These are phyloP conservation scores for Hevea brasiliensis DNA, from an alignment of 345 rosid species.

Conservation along the genomic window DNA sequence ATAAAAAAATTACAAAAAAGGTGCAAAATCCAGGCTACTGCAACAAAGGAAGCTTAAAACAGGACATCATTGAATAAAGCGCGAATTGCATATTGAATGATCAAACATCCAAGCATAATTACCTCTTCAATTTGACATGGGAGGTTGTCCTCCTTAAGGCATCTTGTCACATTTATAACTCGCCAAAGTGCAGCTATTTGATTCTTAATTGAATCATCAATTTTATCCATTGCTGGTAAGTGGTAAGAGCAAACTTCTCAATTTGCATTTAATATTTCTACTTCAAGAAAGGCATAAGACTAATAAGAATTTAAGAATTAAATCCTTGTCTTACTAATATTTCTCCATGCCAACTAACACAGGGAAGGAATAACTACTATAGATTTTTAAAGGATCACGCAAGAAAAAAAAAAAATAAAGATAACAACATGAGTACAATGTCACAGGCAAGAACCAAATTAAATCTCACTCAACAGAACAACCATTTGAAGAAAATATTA, in stretches of 20 bases:
- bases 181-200: constrained; percentile 51
- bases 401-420: background rate
- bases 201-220: constrained; percentile 38
- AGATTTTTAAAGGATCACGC: background rate
- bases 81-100: background rate
- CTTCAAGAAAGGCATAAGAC: constrained; percentile 1
- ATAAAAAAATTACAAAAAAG: background rate
- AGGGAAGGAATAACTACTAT: background rate
- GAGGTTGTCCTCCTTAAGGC: constrained; percentile 32
- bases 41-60: background rate
- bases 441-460: background rate
- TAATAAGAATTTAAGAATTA: background rate
- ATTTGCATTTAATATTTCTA: background rate
- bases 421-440: background rate
- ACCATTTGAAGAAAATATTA: background rate
- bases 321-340: background rate
- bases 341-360: too few species aligned
- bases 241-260: constrained; percentile 9
- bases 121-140: constrained; percentile 36
- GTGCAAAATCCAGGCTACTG: background rate
- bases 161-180: constrained; percentile 36
- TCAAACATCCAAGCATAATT: background rate
- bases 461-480: too few species aligned
- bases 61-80: background rate
- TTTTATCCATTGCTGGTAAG: constrained; percentile 33